Evolutionary conservation across 2,329 filamentous ascomycete genomes (phyloP), one percentile per base, ranked within the genome.

Genomic region (Trichoderma hamatum): DNA sequence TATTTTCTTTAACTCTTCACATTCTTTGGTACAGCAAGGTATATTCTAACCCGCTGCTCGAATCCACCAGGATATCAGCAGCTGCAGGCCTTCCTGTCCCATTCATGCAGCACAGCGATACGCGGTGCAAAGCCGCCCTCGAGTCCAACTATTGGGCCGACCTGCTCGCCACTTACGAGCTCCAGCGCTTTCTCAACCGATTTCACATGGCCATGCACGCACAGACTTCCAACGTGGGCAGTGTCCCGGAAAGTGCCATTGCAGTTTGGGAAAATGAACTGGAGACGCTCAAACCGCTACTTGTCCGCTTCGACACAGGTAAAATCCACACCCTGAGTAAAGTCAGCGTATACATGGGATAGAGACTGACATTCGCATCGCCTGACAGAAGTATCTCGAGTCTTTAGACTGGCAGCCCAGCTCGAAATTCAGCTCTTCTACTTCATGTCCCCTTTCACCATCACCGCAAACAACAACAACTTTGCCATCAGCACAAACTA

Each of bases 401-500:
- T 86, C 72, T 83, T 84, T 60, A 76, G 84, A 10, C 75, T 86
- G 3, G 79, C 84, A 0, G 82, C 84, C 1, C 80, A 83, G 26
- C 79, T 86, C n/a, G 85, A 88, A 68, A 80, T 87, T 10, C 85
- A 88, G 71, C 76, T 79, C 1, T 86, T 83, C 75, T 86, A 86
- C 77, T 83, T 87, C 72, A 79, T 82, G 65, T 19, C 83, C 82
- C 79, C 65, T 34, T 61, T 39, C 14, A n/a, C 54, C 63, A 58
- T 66, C 52, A 66, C 36, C 59, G 21, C 51, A 32, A 34, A 36
- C 26, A 55, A 62, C 49, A 61, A 52, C 39, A 43, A 43, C 19
- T 43, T 43, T 19, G 16, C 39, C 39, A 43, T 43, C 39, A 19
- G 16, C 39, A 43, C 39, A n/a, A 43, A 43, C 39, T 43, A 43